Evolutionary conservation across 1,284 basidiomycete genomes (phyloP).

Genomic region (Filobasidium uniguttulatum): DNA sequence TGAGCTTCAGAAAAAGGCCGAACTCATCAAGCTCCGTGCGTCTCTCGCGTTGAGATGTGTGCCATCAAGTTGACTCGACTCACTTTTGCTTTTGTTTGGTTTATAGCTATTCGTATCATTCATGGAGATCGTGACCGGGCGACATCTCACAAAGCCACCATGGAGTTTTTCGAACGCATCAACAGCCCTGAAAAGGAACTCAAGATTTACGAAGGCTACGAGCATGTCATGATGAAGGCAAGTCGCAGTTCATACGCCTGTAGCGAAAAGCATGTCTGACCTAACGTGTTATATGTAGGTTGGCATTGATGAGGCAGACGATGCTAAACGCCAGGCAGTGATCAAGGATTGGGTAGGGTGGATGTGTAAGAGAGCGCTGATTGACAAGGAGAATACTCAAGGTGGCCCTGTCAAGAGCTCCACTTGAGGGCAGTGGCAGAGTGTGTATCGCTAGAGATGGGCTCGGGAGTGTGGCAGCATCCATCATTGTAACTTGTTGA

Average conservation of each 20-base stretch:
- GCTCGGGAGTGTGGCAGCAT: too few species aligned
- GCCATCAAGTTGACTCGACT: not conserved
- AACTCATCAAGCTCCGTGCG: conserved; percentile 31
- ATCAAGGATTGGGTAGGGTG: conserved; percentile 35
- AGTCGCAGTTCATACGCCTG: not conserved
- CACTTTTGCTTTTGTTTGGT: not conserved
- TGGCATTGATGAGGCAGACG: conserved; percentile 33
- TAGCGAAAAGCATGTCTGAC: not conserved
- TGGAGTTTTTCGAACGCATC: conserved; percentile 36
- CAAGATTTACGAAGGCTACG: conserved; percentile 41
- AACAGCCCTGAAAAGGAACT: conserved; percentile 36
- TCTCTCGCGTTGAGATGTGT: not conserved
- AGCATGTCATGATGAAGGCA: conserved; percentile 39
- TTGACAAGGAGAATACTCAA: conserved; percentile 3
- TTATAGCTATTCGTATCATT: conserved; percentile 37
- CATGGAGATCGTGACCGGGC: conserved; percentile 41
- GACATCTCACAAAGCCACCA: conserved; percentile 37
- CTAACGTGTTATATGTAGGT: conserved; percentile 26
- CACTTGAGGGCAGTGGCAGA: too few species aligned
- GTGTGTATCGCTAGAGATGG: too few species aligned
- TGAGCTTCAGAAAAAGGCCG: conserved; percentile 30
- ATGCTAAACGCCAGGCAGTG: conserved; percentile 35
- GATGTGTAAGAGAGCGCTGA: conserved; percentile 18
- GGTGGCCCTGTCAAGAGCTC: too few species aligned
- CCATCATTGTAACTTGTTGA: too few species aligned